Percentiles rank a stretch among this genome's conserved stretches.
These are phyloP conservation scores for Boletus rubropictus DNA, from an alignment of 768 basidiomycete species.

Conservation along the genomic window DNA sequence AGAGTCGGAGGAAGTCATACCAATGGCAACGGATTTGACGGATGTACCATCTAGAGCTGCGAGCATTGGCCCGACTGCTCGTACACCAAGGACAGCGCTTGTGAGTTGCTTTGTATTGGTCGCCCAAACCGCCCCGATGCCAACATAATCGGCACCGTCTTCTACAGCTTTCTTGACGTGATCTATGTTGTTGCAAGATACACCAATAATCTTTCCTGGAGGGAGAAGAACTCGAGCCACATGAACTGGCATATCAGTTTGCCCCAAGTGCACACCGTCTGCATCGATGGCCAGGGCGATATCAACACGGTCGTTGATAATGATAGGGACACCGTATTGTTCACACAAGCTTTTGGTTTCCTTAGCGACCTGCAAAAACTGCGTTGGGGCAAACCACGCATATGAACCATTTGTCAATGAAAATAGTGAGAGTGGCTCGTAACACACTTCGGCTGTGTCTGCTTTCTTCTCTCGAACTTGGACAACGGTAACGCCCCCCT, in stretches of 20 bases:
- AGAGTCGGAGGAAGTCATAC: slow-evolving; percentile 36
- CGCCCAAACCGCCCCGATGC: slow-evolving; percentile 78
- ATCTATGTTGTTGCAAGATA: slow-evolving; percentile 65
- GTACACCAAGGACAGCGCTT: slow-evolving; percentile 60
- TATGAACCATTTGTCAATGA: neutral
- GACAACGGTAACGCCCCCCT: slow-evolving; percentile 85
- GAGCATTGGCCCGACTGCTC: slow-evolving; percentile 66
- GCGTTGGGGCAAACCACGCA: neutral
- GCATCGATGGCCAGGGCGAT: slow-evolving; percentile 74
- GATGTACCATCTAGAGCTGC: slow-evolving; percentile 55
- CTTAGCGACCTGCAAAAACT: slow-evolving; percentile 76
- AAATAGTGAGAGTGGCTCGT: neutral
- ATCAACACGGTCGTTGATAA: slow-evolving; percentile 88
- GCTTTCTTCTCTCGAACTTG: slow-evolving; percentile 83
- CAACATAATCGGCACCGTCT: slow-evolving; percentile 77
- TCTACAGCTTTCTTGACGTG: slow-evolving; percentile 59
- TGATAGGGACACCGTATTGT: slow-evolving; percentile 70
- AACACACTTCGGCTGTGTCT: slow-evolving; percentile 72
- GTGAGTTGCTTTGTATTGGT: slow-evolving; percentile 76
- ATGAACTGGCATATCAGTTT: slow-evolving; percentile 73
- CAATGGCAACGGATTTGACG: slow-evolving; percentile 79
- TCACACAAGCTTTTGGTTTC: slow-evolving; percentile 67
- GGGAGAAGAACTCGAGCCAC: slow-evolving; percentile 67
- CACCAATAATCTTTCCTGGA: slow-evolving; percentile 64
- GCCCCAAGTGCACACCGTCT: slow-evolving; percentile 84